phyloP scores from a whole-genome alignment of 73 alveolate species.

The Stentor coeruleus region DNA sequence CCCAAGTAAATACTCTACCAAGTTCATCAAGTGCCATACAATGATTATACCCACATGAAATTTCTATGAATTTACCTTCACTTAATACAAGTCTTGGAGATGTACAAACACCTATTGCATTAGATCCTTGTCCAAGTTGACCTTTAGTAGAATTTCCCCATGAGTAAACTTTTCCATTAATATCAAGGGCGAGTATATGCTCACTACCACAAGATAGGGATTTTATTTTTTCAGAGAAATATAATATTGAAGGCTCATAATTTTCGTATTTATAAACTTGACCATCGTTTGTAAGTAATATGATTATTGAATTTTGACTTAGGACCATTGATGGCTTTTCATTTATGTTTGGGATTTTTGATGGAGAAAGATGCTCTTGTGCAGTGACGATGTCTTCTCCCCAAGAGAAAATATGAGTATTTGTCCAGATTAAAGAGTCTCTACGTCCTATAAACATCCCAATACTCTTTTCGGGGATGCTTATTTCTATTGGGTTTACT shows the following conservation, averaged over 20 bases:
- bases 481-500: background rate
- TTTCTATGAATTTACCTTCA: no score
- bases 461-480: background rate
- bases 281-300: background rate
- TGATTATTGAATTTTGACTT: background rate
- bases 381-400: background rate
- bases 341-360: no score
- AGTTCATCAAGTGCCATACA: background rate
- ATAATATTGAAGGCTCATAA: background rate
- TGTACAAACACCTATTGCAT: background rate
- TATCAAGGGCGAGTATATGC: background rate
- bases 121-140: background rate
- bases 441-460: background rate
- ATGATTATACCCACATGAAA: slow-evolving; percentile 21
- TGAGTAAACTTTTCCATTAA: slow-evolving; percentile 6
- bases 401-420: background rate
- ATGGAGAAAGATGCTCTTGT: no score
- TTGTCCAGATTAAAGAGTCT: background rate
- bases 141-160: no score
- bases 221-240: background rate
- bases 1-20: slow-evolving; percentile 14
- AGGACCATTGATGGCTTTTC: background rate
- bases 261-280: background rate
- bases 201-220: background rate
- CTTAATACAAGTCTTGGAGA: background rate